phyloP scores from a whole-genome alignment of 352 stramenopile species.

The Phytopythium kandeliae region DNA sequence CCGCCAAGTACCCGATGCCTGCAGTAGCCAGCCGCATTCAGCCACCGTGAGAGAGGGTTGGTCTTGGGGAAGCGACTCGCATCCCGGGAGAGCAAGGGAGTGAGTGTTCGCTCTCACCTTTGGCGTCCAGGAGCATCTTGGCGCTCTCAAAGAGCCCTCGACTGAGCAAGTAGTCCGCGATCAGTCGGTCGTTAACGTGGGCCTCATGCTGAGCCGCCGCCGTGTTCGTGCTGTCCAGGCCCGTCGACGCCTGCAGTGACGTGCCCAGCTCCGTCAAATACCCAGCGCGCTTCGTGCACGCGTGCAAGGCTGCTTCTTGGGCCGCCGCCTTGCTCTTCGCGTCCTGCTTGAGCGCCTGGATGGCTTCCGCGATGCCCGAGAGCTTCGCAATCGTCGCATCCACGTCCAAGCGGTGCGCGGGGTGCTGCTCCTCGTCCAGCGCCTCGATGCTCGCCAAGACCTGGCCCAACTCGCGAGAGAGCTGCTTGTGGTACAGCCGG shows the following conservation, averaged over 20 bases:
- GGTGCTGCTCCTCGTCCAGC: constrained; percentile 52
- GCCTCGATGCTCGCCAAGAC: constrained; percentile 41
- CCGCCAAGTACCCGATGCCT: constrained; percentile 60
- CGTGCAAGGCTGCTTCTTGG: constrained; percentile 55
- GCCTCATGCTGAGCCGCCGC: constrained; percentile 8
- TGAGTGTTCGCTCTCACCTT: constrained; percentile 27
- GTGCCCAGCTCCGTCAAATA: constrained; percentile 39
- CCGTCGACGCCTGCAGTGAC: constrained; percentile 10
- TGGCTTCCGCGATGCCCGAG: constrained; percentile 28
- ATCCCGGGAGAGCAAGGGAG: too few relatives aligned
- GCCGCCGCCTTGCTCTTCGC: constrained; percentile 33
- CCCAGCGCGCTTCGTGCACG: constrained; percentile 32
- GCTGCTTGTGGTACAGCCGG: constrained; percentile 74
- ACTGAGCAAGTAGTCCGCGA: constrained; percentile 73
- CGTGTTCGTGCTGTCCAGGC: constrained; percentile 1
- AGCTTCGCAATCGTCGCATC: constrained; percentile 53
- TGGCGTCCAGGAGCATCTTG: constrained; percentile 59
- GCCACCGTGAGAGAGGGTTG: too few relatives aligned
- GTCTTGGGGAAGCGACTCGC: too few relatives aligned
- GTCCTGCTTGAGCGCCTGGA: constrained; percentile 41
- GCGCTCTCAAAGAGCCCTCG: constrained; percentile 57
- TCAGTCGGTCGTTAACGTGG: constrained; percentile 40
- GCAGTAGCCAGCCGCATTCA: too few relatives aligned
- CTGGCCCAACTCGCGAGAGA: constrained; percentile 53
- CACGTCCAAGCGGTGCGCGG: constrained; percentile 52